Base-by-base conservation (phyloP, 176 grass and related monocot genomes). In the Oryza nivara region DNA sequence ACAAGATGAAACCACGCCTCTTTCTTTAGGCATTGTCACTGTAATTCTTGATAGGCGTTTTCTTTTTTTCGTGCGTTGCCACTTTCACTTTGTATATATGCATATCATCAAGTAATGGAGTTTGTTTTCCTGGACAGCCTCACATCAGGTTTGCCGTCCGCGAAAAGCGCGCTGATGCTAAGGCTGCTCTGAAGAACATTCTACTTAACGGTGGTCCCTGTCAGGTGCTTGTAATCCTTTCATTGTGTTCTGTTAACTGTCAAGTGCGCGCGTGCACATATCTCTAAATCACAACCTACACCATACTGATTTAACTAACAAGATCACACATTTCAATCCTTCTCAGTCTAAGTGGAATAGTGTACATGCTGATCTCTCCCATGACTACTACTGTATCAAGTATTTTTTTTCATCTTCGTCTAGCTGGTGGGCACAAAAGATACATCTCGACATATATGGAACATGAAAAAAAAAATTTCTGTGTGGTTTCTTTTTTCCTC, bases 81-180 rank as follows among this genome's bases (percentile, higher is more conserved):
- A 56, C 52, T 56, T 56, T 41, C 23, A 11, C 73, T 54, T 30
- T 32, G 16, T 32, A 25, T 58, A 15, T 32, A 19, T 58, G 25
- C 34, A 9, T 7, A 13, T 47, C 30, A 32, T 26, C 66, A 43
- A 83, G 58, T 19, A 17, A 74, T 54, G 16, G 11, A 43, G 0
- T 35, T 73, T 20, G 51, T n/a, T 3, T 81, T 82, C 23, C 66
- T 84, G 13, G 25, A 79, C 81, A 98, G 92, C 90, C 87, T 78
- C 66, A 32, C 54, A 49, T 95, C 70, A 83, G 83, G 46, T 95
- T 84, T 23, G 20, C 78, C 3, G 80, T 98, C 68, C 92, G 68
- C 48, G 86, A 95, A 40, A 98, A 95, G 89, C 86, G 89, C 32
- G 65, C 60, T 43, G 92, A 95, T 78, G 84, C 95, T 14, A 95